phyloP scores from a whole-genome alignment of 176 grass and related monocot species.

The Sorghum bicolor region DNA sequence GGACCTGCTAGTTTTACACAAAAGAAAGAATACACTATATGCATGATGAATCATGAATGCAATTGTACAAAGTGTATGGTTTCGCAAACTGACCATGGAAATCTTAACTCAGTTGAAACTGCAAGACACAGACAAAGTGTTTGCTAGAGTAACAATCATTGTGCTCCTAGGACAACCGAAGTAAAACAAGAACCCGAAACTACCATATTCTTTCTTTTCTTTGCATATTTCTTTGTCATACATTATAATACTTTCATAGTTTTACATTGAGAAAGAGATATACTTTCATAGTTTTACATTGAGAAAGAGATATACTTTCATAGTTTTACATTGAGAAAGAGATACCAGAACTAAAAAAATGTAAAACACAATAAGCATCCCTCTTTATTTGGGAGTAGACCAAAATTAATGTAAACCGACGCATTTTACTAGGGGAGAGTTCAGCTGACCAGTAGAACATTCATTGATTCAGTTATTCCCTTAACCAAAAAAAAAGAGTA shows the following conservation, averaged over 20 bases:
- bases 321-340: not conserved
- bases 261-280: not conserved
- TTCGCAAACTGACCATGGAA: conserved; percentile 3
- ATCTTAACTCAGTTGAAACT: not conserved
- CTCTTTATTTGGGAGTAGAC: not conserved
- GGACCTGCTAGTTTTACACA: not conserved
- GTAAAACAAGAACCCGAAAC: not conserved
- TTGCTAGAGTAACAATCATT: not conserved
- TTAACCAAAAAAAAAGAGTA: not conserved
- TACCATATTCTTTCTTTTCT: not conserved
- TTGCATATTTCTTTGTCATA: not conserved
- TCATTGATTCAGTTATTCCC: not conserved
- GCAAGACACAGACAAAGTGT: not conserved
- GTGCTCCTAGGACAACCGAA: not conserved
- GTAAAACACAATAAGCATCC: not conserved
- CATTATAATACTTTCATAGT: not conserved
- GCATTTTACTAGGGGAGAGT: not conserved
- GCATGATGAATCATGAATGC: conserved; percentile 13
- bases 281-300: not conserved
- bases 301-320: not conserved
- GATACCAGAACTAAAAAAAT: not conserved
- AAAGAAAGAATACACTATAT: not conserved
- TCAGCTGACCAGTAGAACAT: not conserved
- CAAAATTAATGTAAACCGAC: not conserved
- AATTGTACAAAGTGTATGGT: not conserved